Base-by-base conservation (phyloP, 1,284 basidiomycete genomes). In the Moniliophthora roreri region DNA sequence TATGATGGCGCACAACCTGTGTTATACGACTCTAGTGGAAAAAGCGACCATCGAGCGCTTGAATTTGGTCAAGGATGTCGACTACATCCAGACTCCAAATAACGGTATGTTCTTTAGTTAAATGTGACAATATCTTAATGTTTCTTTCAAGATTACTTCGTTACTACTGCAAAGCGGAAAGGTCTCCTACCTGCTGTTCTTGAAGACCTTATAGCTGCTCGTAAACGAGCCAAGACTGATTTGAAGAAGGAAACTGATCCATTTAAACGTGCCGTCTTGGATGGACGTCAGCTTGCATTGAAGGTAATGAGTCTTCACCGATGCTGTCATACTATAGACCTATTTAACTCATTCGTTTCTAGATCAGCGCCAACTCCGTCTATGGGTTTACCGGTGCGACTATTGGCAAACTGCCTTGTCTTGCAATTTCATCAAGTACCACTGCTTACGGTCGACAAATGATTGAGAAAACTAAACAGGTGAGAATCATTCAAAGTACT, bases 1-100 rank as follows among this genome's bases (percentile, higher is more conserved):
- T 72, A 98, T 98, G 95, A 97, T 97, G 94, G 95, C 95, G 0
- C 95, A 98, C 68, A 98, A 98, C 66, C 74, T 98, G 1, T 98
- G 95, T 69, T 98, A 98, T 65, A 97, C 95, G 0, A 96, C 95
- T 0, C 75, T 97, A 13, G 69, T 96, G 20, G 90, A 96, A 59
- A 90, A 86, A 65, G 52, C 59, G 3, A 89, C 87, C 0, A 87
- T 95, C 16, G 89, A 93, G 18, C 81, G 89, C 13, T 73, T 97
- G 5, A 73, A 78, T 8, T 76, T 98, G 15, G 80, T 85, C 16
- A 91, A 90, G 65, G 91, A 91, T 57, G 78, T 86, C n/a, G 95
- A 98, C 67, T 95, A 93, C 62, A 84, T 89, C 51, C 84, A 86
- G 65, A 97, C 95, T 0, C 95, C 95, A 0, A 97, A 97, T 65